Evolutionary conservation across 2,329 filamentous ascomycete species (phyloP).

Genomic region (Colletotrichum noveboracense): DNA sequence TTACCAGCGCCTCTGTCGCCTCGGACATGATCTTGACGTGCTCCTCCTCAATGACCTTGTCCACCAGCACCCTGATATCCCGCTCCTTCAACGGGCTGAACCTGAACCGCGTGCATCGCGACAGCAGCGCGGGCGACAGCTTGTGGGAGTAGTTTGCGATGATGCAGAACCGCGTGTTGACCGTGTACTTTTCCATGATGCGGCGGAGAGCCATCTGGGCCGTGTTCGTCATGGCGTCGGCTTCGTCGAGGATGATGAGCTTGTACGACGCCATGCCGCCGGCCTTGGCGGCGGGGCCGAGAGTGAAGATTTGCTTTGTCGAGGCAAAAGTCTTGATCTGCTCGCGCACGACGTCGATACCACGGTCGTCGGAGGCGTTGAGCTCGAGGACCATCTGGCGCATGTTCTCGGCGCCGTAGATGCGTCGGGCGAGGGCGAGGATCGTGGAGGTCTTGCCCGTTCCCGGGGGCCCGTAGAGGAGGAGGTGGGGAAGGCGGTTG

Average conservation of each 20-base stretch:
- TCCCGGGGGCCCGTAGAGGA: constrained; percentile 94
- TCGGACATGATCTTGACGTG: constrained; percentile 81
- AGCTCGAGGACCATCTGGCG: constrained; percentile 98
- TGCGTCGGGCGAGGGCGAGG: constrained; percentile 87
- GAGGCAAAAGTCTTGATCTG: constrained; percentile 99
- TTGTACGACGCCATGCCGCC: constrained; percentile 77
- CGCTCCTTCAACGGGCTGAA: constrained; percentile 91
- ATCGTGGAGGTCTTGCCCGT: constrained; percentile 98
- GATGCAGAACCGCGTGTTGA: constrained; percentile 96
- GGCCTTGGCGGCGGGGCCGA: constrained; percentile 59
- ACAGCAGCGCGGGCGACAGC: constrained; percentile 88
- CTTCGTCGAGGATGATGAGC: constrained; percentile 96
- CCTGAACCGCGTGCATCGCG: constrained; percentile 90
- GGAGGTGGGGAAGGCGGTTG: constrained; percentile 91
- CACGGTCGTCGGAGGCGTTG: constrained; percentile 95
- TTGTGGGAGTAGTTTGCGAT: constrained; percentile 99
- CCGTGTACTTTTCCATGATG: constrained; percentile 99
- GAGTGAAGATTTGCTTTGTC: constrained; percentile 93
- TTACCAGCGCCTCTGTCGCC: constrained; percentile 83
- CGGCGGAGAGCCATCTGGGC: constrained; percentile 96
- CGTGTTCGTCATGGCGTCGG: constrained; percentile 99
- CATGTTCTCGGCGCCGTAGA: constrained; percentile 92
- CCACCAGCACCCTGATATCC: constrained; percentile 85
- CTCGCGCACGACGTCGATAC: constrained; percentile 96
- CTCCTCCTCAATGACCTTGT: constrained; percentile 89